phyloP scores from a whole-genome alignment of 306 rosid species.

The Castanea sativa region DNA sequence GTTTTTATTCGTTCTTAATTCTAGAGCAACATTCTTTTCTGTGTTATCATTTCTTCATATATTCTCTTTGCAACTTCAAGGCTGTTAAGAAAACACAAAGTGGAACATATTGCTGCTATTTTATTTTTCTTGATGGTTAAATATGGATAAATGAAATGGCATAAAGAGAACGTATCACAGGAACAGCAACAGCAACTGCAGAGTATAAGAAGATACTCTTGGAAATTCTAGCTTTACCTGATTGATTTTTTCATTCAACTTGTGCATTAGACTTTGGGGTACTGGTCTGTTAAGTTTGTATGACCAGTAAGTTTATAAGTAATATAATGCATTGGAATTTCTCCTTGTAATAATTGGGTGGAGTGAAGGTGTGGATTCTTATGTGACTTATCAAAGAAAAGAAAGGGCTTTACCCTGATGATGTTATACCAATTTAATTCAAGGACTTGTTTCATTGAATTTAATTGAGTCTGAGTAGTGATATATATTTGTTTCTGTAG shows the following conservation, averaged over 20 bases:
- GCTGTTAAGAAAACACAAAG: background rate
- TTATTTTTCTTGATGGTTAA: background rate
- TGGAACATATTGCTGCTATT: background rate
- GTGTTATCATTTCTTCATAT: background rate
- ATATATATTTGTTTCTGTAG: conserved; percentile 30
- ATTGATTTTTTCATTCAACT: background rate
- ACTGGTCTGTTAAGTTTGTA: background rate
- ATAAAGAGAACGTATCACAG: background rate
- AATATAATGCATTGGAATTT: background rate
- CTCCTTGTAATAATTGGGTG: background rate
- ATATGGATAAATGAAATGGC: background rate
- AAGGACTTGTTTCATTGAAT: no score
- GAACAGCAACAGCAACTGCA: background rate
- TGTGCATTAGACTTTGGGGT: background rate
- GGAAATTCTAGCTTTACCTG: background rate
- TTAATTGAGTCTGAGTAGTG: background rate
- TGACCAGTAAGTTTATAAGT: background rate
- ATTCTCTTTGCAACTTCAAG: background rate
- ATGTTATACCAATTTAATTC: no score
- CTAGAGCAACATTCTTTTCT: background rate
- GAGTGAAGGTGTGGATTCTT: background rate
- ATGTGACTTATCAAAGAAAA: background rate
- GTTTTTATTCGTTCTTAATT: background rate
- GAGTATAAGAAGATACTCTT: background rate
- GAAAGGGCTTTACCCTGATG: background rate